These are phyloP conservation scores for Umbelopsis vinacea DNA, from an alignment of 192 early-diverging fungal genomes.

Conservation along the genomic window DNA sequence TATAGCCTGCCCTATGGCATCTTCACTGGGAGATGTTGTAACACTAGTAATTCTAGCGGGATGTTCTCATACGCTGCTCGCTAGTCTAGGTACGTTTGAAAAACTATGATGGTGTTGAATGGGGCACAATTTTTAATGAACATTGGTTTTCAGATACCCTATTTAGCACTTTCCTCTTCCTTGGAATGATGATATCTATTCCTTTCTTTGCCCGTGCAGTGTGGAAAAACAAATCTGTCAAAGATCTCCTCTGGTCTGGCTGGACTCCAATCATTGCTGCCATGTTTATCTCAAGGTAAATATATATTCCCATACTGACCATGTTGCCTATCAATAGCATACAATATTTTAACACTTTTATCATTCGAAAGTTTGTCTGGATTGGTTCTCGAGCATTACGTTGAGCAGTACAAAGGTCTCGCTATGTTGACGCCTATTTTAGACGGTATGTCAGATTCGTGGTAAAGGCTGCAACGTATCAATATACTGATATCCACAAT, in stretches of 20 bases:
- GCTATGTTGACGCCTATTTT: conserved; percentile 71
- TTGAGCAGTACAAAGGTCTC: conserved; percentile 66
- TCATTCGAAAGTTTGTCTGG: conserved; percentile 59
- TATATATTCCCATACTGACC: neutral
- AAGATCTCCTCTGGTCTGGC: conserved; percentile 66
- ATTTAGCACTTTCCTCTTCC: conserved; percentile 46
- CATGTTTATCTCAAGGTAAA: conserved; percentile 68
- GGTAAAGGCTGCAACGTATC: neutral
- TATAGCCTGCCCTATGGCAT: conserved; percentile 78
- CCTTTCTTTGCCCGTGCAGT: conserved; percentile 56
- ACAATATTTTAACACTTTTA: neutral
- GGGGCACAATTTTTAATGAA: neutral
- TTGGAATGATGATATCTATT: conserved; percentile 44
- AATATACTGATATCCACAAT: neutral
- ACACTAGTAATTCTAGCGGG: conserved; percentile 68
- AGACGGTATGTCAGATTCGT: conserved; percentile 48
- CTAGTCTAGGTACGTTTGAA: conserved; percentile 49
- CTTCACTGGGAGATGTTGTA: conserved; percentile 74
- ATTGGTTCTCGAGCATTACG: conserved; percentile 67
- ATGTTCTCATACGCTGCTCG: conserved; percentile 51
- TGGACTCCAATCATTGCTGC: conserved; percentile 81
- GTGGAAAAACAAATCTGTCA: conserved; percentile 63
- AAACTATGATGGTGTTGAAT: neutral
- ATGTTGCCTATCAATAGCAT: neutral
- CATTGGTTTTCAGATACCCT: conserved; percentile 35